Percentiles rank a stretch among this genome's conserved stretches.
phyloP scores from a whole-genome alignment of 2,329 filamentous ascomycete species.

The Trichoderma breve region DNA sequence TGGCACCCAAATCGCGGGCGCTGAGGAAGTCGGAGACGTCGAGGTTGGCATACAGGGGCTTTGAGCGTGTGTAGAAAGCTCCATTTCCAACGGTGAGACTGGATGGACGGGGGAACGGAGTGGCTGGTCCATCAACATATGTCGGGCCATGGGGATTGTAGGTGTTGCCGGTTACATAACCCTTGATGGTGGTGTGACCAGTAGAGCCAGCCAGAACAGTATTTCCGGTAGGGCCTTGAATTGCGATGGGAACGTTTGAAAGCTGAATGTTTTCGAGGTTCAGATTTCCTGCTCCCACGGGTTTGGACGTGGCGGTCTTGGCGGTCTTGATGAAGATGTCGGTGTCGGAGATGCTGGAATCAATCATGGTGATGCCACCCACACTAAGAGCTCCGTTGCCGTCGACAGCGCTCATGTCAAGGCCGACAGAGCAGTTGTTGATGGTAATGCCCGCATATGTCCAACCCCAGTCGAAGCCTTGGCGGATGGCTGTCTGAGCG shows the following conservation, averaged over 20 bases:
- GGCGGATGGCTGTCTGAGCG: conserved; percentile 64
- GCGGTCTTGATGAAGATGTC: conserved; percentile 63
- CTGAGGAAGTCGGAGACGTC: background rate
- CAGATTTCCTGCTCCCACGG: background rate
- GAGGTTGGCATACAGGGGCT: background rate
- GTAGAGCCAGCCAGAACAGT: background rate
- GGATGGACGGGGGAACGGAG: background rate
- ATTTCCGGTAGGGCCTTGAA: background rate
- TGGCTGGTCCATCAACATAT: background rate
- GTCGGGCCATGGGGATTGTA: background rate
- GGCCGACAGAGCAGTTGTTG: conserved; percentile 61
- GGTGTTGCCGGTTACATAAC: background rate
- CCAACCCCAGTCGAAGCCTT: conserved; percentile 77
- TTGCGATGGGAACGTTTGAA: background rate
- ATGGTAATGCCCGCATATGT: conserved; percentile 66
- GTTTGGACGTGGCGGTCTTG: background rate
- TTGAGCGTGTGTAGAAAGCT: background rate
- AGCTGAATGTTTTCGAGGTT: background rate
- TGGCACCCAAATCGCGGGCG: background rate
- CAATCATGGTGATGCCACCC: conserved; percentile 65
- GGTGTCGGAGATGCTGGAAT: conserved; percentile 68
- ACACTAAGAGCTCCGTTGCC: background rate
- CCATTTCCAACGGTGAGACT: background rate
- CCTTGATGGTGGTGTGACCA: background rate
- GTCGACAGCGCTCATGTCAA: conserved; percentile 57